Percentiles rank a stretch among this genome's conserved stretches.
These are phyloP conservation scores for Globisporangium nunn DNA, from an alignment of 352 stramenopile species.

Conservation along the genomic window DNA sequence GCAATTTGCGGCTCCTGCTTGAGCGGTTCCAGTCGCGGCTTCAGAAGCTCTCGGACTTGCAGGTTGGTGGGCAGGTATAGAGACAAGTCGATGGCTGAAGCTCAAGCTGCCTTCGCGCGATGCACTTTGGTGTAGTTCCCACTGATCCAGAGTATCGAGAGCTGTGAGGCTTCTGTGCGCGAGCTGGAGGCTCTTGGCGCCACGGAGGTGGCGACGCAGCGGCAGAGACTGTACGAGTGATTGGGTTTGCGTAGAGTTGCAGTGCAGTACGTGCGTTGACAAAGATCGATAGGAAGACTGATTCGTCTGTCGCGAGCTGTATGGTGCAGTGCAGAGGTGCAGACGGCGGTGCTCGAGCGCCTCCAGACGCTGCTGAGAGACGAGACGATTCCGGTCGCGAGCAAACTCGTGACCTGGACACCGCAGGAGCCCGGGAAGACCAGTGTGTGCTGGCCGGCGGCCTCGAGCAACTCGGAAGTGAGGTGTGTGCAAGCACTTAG, in stretches of 20 bases:
- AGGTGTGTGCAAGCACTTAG: background rate
- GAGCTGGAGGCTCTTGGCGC: slow-evolving; percentile 11
- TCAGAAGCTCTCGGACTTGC: slow-evolving; percentile 11
- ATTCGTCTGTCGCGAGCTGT: background rate
- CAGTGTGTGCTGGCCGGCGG: slow-evolving; percentile 20
- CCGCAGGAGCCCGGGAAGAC: slow-evolving; percentile 1
- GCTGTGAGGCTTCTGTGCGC: background rate
- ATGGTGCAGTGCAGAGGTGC: slow-evolving; percentile 3
- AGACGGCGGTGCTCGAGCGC: slow-evolving; percentile 11
- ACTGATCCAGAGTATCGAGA: slow-evolving; percentile 9
- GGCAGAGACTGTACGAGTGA: background rate
- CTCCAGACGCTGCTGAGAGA: slow-evolving; percentile 5
- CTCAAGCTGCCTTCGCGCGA: background rate
- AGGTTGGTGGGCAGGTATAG: slow-evolving; percentile 7
- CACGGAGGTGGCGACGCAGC: slow-evolving; percentile 7
- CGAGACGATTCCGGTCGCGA: slow-evolving; percentile 6
- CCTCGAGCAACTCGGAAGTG: slow-evolving; percentile 12
- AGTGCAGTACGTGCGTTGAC: background rate
- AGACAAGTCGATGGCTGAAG: too few relatives aligned
- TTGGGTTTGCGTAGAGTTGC: background rate
- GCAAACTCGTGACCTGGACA: background rate
- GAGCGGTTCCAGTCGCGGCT: slow-evolving; percentile 12
- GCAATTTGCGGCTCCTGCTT: slow-evolving; percentile 12
- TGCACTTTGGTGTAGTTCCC: background rate
- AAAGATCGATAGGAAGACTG: background rate